Percentiles rank a stretch among this genome's conserved stretches.
Conservation (phyloP, 495 filamentous ascomycete species). For the Friedmanniomyces simplex region DNA sequence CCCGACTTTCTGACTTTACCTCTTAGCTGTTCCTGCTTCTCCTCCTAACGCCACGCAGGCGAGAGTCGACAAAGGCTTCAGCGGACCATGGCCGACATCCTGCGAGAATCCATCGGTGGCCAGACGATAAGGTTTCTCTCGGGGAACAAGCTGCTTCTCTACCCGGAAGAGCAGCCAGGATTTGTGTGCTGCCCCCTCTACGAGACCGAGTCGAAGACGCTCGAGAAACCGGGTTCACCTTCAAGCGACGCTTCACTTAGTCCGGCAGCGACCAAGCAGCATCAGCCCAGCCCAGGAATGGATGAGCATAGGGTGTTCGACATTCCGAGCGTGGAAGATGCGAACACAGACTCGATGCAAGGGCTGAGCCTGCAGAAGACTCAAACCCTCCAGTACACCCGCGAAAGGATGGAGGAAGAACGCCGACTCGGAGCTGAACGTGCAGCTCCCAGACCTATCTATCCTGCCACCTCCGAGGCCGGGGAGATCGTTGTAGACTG, state of each 20-base stretch:
- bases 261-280: no score
- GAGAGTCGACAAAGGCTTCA: no score
- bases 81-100: slow-evolving; percentile 9
- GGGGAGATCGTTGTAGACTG: slow-evolving; percentile 38
- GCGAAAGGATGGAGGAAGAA: neutral
- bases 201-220: neutral
- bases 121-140: slow-evolving; percentile 20
- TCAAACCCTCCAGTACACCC: neutral
- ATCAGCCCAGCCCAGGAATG: neutral
- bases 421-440: neutral
- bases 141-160: slow-evolving; percentile 11
- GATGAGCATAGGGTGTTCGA: neutral
- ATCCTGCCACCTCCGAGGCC: slow-evolving; percentile 10
- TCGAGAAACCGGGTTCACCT: neutral
- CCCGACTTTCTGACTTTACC: no score
- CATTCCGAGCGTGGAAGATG: no score
- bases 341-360: neutral
- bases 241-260: neutral
- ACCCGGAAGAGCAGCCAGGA: slow-evolving; percentile 21
- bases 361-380: neutral
- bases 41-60: no score
- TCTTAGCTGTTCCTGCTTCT: no score
- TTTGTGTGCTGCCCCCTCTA: slow-evolving; percentile 31
- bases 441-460: slow-evolving; percentile 12
- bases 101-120: slow-evolving; percentile 21